phyloP scores from a whole-genome alignment of 2,329 filamentous ascomycete species.

The Sarocladium kiliense region DNA sequence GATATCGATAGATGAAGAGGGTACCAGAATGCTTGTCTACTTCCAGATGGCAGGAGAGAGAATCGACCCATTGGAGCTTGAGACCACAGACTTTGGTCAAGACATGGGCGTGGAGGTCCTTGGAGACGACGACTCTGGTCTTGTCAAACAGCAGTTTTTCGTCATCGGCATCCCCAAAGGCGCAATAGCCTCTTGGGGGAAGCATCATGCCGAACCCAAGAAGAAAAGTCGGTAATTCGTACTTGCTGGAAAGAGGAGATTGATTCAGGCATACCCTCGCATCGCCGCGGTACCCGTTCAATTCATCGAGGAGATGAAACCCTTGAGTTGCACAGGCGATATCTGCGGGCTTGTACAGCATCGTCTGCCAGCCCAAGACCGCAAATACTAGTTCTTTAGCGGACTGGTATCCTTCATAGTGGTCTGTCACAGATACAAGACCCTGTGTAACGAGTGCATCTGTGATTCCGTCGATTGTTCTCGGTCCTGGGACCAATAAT shows the following conservation, averaged over 20 bases:
- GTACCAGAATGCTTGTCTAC: background rate
- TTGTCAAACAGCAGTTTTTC: background rate
- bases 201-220: background rate
- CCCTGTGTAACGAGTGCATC: background rate
- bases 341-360: background rate
- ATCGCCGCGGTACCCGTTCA: background rate
- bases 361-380: background rate
- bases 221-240: background rate
- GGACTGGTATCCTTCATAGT: background rate
- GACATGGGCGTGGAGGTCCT: background rate
- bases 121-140: background rate
- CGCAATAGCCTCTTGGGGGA: background rate
- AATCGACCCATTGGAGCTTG: background rate
- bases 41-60: background rate
- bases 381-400: background rate
- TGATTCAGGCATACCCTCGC: background rate
- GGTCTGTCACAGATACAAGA: background rate
- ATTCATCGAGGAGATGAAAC: background rate
- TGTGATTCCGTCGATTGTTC: background rate
- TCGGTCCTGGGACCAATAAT: background rate
- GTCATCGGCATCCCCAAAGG: background rate
- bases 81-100: background rate
- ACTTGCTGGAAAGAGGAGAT: background rate
- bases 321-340: background rate
- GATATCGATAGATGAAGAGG: background rate